A percentile compares a stretch with the other conserved stretches of the same genome.
These are phyloP conservation scores for Avena eriantha DNA, from an alignment of 176 grass and related monocot genomes.

Conservation along the genomic window DNA sequence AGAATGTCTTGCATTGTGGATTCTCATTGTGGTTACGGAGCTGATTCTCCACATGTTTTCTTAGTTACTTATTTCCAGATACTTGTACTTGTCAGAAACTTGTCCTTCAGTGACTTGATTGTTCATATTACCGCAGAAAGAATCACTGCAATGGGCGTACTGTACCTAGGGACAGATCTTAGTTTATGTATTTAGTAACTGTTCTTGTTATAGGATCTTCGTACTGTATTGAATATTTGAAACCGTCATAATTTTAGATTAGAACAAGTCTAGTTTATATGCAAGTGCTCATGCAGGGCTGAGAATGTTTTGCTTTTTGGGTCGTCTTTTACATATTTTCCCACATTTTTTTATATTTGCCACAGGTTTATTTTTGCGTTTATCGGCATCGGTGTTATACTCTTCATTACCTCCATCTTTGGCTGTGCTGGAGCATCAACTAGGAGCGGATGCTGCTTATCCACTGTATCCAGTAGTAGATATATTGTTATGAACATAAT, in stretches of 20 bases:
- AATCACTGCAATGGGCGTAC: not conserved
- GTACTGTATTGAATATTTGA: conserved; percentile 23
- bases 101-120: not conserved
- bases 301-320: not conserved
- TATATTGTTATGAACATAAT: conserved; percentile 18
- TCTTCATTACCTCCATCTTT: conserved; percentile 75
- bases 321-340: conserved; percentile 4
- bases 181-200: conserved; percentile 17
- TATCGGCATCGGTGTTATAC: conserved; percentile 69
- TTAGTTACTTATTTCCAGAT: conserved; percentile 17
- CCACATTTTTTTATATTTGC: conserved; percentile 6
- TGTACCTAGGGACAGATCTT: conserved; percentile 12
- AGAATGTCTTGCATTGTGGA: not conserved
- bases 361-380: conserved; percentile 84
- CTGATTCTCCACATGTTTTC: conserved; percentile 13
- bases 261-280: not conserved
- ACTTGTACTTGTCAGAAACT: conserved; percentile 11
- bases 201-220: not conserved
- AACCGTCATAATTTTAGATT: not conserved
- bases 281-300: not conserved
- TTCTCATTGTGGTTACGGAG: conserved; percentile 12
- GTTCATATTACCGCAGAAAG: not conserved
- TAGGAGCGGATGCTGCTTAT: conserved; percentile 80
- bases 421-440: conserved; percentile 71
- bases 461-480: conserved; percentile 72